Conservation (phyloP, 257 asterid genomes). For the Primulina huaijiensis region DNA sequence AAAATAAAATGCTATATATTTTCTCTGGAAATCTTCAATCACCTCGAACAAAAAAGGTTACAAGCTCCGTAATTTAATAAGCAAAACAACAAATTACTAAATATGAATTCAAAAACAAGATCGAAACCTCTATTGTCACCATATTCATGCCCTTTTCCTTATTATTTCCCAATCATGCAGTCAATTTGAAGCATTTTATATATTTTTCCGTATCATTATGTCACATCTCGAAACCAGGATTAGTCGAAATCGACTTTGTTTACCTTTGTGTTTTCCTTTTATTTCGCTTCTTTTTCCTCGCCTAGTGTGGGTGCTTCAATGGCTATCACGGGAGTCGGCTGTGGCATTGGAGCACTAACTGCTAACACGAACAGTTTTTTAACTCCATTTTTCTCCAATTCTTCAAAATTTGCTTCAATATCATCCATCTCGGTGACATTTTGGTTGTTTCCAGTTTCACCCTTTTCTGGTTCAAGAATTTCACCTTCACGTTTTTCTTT, state of each 20-base stretch:
- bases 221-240: no score
- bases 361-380: conserved; percentile 29
- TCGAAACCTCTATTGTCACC: not conserved
- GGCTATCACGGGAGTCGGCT: conserved; percentile 63
- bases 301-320: conserved; percentile 47
- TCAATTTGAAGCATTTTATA: no score
- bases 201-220: no score
- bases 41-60: conserved; percentile 26
- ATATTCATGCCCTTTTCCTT: not conserved
- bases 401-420: conserved; percentile 51
- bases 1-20: conserved; percentile 16
- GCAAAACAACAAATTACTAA: not conserved
- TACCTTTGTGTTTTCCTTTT: no score
- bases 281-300: not conserved
- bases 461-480: conserved; percentile 33
- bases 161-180: not conserved
- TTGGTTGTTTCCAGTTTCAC: conserved; percentile 17
- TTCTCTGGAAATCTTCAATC: conserved; percentile 25
- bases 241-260: no score
- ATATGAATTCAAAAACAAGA: not conserved
- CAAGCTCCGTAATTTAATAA: conserved; percentile 29
- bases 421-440: conserved; percentile 33
- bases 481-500: conserved; percentile 39
- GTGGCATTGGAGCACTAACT: conserved; percentile 40
- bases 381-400: conserved; percentile 28